Percentiles rank a stretch among this genome's conserved stretches.
Conservation (phyloP, 805 yeast species). For the Aciculoconidium aculeatum region DNA sequence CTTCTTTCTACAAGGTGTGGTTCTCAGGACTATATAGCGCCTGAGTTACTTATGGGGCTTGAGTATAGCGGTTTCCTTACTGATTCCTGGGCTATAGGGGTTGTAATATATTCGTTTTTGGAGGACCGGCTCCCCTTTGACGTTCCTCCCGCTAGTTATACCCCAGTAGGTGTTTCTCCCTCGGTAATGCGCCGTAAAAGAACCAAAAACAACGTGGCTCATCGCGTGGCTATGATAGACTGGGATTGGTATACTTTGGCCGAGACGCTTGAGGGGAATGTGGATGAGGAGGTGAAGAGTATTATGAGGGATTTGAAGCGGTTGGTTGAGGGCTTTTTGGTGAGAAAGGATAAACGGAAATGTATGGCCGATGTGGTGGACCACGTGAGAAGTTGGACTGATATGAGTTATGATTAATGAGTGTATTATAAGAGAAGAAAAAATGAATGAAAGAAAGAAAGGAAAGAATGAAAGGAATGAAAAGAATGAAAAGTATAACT, state of each 20-base stretch:
- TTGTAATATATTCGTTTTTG: slow-evolving; percentile 73
- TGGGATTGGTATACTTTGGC: slow-evolving; percentile 73
- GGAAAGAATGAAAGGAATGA: not conserved
- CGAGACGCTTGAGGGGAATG: slow-evolving; percentile 9
- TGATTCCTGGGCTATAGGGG: slow-evolving; percentile 95
- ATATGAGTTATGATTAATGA: slow-evolving; percentile 13
- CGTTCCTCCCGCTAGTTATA: slow-evolving; percentile 52
- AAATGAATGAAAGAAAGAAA: slow-evolving; percentile 1
- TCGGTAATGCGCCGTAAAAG: slow-evolving; percentile 39
- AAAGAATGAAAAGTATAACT: not conserved
- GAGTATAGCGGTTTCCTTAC: slow-evolving; percentile 88
- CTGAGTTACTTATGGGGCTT: slow-evolving; percentile 85
- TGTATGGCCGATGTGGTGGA: slow-evolving; percentile 8
- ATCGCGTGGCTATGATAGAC: slow-evolving; percentile 84
- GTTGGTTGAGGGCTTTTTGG: slow-evolving; percentile 29
- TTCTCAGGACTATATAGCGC: slow-evolving; percentile 93
- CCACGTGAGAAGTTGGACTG: not conserved
- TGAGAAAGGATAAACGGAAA: slow-evolving; percentile 31
- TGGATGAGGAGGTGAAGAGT: slow-evolving; percentile 12
- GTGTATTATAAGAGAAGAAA: slow-evolving; percentile 11
- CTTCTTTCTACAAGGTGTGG: slow-evolving; percentile 87
- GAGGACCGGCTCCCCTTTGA: slow-evolving; percentile 93
- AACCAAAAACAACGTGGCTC: slow-evolving; percentile 57
- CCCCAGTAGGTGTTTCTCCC: slow-evolving; percentile 28
- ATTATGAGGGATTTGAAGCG: slow-evolving; percentile 19